A percentile compares a stretch with the other conserved stretches of the same genome.
Conservation (phyloP, 164 flowering plant genomes). For the Piper longum region DNA sequence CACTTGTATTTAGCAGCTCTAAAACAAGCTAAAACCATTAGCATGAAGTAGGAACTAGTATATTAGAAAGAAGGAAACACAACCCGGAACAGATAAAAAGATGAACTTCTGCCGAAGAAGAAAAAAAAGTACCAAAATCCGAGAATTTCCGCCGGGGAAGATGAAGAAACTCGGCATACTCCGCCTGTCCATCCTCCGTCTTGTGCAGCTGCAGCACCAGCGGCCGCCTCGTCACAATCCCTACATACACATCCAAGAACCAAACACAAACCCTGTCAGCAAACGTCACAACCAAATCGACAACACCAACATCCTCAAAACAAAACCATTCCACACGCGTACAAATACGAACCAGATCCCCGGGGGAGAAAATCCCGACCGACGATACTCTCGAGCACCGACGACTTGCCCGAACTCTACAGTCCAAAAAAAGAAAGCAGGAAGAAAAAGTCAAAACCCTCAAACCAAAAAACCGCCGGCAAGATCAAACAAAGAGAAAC, state of each 20-base stretch:
- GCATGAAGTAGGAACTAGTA: no score
- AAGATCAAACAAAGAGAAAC: background rate
- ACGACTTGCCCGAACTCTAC: constrained; percentile 84
- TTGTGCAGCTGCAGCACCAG: constrained; percentile 71
- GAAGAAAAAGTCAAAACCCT: background rate
- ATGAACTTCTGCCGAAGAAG: background rate
- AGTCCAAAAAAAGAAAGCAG: background rate
- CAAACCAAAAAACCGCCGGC: background rate
- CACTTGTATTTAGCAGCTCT: no score
- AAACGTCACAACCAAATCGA: background rate
- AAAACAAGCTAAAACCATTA: no score
- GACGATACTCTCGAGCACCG: constrained; percentile 75
- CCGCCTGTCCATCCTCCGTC: constrained; percentile 44
- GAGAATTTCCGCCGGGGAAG: constrained; percentile 38
- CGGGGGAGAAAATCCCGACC: constrained; percentile 82
- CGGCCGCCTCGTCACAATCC: constrained; percentile 80
- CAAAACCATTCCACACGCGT: background rate
- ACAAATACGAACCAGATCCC: constrained; percentile 48
- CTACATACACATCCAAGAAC: constrained; percentile 13
- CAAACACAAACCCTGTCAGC: constrained; percentile 40
- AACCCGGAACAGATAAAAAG: no score
- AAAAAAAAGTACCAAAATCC: constrained; percentile 35
- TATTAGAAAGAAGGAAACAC: background rate
- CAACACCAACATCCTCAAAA: no score
- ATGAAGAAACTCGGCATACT: constrained; percentile 71